phyloP scores from a whole-genome alignment of 305 asterid species.

The Fraxinus xanthoxyloides region DNA sequence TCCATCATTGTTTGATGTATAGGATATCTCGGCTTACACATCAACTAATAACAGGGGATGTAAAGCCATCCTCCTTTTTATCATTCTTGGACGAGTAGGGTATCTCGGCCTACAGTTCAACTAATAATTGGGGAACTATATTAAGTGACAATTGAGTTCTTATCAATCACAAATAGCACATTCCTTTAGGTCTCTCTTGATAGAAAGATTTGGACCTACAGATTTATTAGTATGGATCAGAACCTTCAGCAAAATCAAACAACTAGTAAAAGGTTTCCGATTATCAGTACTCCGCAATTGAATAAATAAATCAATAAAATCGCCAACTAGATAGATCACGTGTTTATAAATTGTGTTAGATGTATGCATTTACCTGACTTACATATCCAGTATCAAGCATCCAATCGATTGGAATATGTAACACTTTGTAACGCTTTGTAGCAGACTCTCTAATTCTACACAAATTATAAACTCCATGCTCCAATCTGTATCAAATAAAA shows the following conservation, averaged over 20 bases:
- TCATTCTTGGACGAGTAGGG: neutral
- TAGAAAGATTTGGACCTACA: neutral
- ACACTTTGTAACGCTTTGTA: slow-evolving; percentile 63
- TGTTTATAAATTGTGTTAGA: neutral
- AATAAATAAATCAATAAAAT: too few species aligned
- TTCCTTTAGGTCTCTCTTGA: neutral
- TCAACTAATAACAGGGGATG: neutral
- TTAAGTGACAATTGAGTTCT: neutral
- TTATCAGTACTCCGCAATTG: neutral
- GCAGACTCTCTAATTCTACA: slow-evolving; percentile 93
- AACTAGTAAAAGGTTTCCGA: neutral
- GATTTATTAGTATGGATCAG: neutral
- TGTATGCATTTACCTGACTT: slow-evolving; percentile 55
- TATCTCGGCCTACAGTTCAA: neutral
- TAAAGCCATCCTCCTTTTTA: neutral
- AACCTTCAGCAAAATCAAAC: neutral
- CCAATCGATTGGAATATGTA: slow-evolving; percentile 78
- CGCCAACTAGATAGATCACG: neutral
- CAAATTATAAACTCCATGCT: slow-evolving; percentile 82
- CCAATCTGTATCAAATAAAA: slow-evolving; percentile 54
- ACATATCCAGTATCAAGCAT: slow-evolving; percentile 85
- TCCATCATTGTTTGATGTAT: neutral
- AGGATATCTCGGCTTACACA: neutral
- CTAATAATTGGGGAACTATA: neutral
- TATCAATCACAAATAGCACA: slow-evolving; percentile 9